Evolutionary conservation across 2,329 filamentous ascomycete genomes (phyloP), one percentile per base, ranked within the genome.

Genomic region (Aspergillus spinulosporus): DNA sequence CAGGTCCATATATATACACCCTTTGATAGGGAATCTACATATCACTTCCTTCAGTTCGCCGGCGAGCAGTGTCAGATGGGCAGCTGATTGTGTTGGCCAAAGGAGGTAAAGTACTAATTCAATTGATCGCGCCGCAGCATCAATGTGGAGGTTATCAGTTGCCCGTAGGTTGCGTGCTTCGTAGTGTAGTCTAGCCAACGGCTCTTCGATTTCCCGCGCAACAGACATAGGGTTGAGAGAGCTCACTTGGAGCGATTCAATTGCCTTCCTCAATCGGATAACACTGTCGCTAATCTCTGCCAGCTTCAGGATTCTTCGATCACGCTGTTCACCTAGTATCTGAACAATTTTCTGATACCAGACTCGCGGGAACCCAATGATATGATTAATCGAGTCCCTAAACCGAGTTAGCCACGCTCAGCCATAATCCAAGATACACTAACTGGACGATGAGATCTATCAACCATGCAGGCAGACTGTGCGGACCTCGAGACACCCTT

Each of bases 331-430:
- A 0, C 48, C 14, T 42, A 56, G 15, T 29, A 39, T 42, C 8
- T 51, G 3, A n/a, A 46, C n/a, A 15, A 56, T 34, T 5, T 11
- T 46, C 3, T 12, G 47, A 56, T 56, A 48, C 34, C 47, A 56
- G 21, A 32, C 42, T 9, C 53, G 47, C 32, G 53, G 47, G 21
- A 46, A 56, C 11, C 11, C 32, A 21, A 56, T 51, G 11, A 56
- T 47, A n/a, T n/a, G 14, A n/a, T 56, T 56, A 5, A 51, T 36
- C 7, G 53, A 56, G 42, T 56, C 53, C 11, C 53, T 56, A 44
- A 5, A 31, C 11, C 21, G 21, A 9, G 48, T 44, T 11, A 50
- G 31, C 31, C 21, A 2, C 3, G 26, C 2, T 2, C 5, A 2
- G 7, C 14, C 39, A 3, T 11, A 3, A 5, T 9, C 21, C 2